A percentile compares a stretch with the other conserved stretches of the same genome.
Conservation (phyloP, 768 basidiomycete genomes). For the Neoboletus brunneissimus region DNA sequence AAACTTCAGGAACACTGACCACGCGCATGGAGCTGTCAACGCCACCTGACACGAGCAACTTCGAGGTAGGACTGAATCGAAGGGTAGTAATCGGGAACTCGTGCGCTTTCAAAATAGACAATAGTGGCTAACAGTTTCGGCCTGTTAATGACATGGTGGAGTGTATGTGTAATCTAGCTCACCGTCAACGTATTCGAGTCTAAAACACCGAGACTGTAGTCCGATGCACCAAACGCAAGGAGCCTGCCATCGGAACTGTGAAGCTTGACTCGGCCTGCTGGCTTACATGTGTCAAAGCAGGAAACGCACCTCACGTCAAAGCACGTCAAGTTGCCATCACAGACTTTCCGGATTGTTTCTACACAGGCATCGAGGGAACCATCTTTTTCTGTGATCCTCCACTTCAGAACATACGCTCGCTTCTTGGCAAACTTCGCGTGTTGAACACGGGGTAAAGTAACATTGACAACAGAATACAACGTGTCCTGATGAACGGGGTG, state of each 20-base stretch:
- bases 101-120: slow-evolving; percentile 89
- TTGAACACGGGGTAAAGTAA: slow-evolving; percentile 55
- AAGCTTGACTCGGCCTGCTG: slow-evolving; percentile 2
- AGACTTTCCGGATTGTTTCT: slow-evolving; percentile 65
- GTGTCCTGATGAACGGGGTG: slow-evolving; percentile 50
- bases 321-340: slow-evolving; percentile 78
- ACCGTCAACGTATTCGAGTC: slow-evolving; percentile 79
- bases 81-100: slow-evolving; percentile 91
- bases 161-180: slow-evolving; percentile 25
- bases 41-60: slow-evolving; percentile 83
- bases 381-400: slow-evolving; percentile 63
- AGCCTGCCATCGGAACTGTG: slow-evolving; percentile 75
- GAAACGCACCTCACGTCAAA: slow-evolving; percentile 77
- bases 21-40: slow-evolving; percentile 86
- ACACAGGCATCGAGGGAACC: slow-evolving; percentile 57
- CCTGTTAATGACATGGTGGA: neutral
- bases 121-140: slow-evolving; percentile 58
- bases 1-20: slow-evolving; percentile 62
- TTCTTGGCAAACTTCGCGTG: slow-evolving; percentile 53
- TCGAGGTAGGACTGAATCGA: slow-evolving; percentile 80
- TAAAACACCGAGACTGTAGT: slow-evolving; percentile 79
- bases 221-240: slow-evolving; percentile 84
- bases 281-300: neutral
- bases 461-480: slow-evolving; percentile 73
- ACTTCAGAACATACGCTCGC: slow-evolving; percentile 66